These are phyloP conservation scores for Arthrobotrys sinensis DNA, from an alignment of 2,329 filamentous ascomycete genomes.

Conservation along the genomic window DNA sequence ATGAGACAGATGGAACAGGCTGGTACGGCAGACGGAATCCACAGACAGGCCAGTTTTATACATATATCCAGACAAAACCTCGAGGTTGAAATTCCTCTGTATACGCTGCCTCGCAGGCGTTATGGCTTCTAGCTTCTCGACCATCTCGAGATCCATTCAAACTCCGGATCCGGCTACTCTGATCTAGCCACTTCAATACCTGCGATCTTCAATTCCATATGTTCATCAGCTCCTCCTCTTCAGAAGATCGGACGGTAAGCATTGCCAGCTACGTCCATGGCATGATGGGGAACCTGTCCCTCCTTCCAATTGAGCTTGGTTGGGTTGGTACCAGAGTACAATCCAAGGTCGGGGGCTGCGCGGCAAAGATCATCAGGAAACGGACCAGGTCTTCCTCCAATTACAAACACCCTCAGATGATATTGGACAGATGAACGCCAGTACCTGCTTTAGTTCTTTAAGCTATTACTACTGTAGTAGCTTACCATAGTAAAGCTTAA, in stretches of 20 bases:
- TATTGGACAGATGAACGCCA: conserved; percentile 39
- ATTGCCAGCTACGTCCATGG: conserved; percentile 6
- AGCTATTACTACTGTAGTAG: conserved; percentile 21
- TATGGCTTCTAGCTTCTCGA: conserved; percentile 4
- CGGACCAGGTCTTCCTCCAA: conserved; percentile 35
- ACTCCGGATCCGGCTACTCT: conserved; percentile 37
- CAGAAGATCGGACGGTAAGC: conserved; percentile 15
- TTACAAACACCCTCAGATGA: conserved; percentile 30
- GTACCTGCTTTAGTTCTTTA: conserved; percentile 56
- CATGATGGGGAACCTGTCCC: conserved; percentile 43
- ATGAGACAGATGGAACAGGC: conserved; percentile 54
- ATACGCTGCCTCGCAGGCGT: conserved; percentile 5
- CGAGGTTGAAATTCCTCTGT: conserved; percentile 17
- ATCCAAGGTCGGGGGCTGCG: conserved; percentile 37
- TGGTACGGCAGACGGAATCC: conserved; percentile 31
- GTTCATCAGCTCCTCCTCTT: conserved; percentile 43
- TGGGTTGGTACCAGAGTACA: conserved; percentile 17
- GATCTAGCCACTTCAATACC: conserved; percentile 9
- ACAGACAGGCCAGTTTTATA: not conserved
- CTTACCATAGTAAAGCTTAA: conserved; percentile 10
- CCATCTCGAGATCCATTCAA: conserved; percentile 9
- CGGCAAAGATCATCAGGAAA: conserved; percentile 52
- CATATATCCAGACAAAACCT: conserved; percentile 1
- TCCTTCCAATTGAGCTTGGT: conserved; percentile 46
- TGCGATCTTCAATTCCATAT: conserved; percentile 44